Evolutionary conservation across 257 asterid genomes (phyloP), one percentile per base, ranked within the genome.

Genomic region (Cordia subcordata): DNA sequence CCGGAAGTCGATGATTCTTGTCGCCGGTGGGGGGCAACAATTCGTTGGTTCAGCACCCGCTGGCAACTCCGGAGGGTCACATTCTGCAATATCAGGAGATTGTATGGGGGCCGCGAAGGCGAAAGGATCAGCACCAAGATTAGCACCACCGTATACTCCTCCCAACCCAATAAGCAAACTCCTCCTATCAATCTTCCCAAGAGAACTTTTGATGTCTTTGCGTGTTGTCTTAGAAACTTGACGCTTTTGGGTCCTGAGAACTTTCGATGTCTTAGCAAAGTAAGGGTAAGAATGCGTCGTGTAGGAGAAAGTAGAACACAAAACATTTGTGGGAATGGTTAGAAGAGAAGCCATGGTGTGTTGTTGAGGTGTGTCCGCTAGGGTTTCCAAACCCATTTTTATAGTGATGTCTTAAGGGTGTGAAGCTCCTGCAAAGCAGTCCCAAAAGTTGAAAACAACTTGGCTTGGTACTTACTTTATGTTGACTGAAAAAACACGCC

Each of bases 31-130:
- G 1, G 95, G 97, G 74, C 97, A 89, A 66, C 97, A 86, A 60
- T 89, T 82, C 13, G 80, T 82, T 0, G 83, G 76, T 16, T 75
- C 40, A 1, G 87, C 93, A n/a, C 88, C 91, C 0, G 50, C 33
- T 0, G 97, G 97, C 8, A 55, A 86, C 82, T 0, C 94, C 92
- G n/a, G n/a, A 0, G 97, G 81, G 32, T 95, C 97, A 58, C 97
- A 89, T 76, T 82, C 72, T 0, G 90, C 60, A 65, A 84, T 64
- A 63, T 89, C 95, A 0, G 97, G 95, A 33, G 67, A 85, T 16
- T 78, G 1, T 0, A 86, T 55, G 0, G 97, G 95, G 49, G 87
- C 88, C 1, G 92, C 82, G 11, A 79, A 61, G 8, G 92, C 71
- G 37, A 80, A 73, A 0, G 90, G 90, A 49, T 62, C 68, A 49